phyloP scores from a whole-genome alignment of 179 eudicot species.

The Actinidia polygama region DNA sequence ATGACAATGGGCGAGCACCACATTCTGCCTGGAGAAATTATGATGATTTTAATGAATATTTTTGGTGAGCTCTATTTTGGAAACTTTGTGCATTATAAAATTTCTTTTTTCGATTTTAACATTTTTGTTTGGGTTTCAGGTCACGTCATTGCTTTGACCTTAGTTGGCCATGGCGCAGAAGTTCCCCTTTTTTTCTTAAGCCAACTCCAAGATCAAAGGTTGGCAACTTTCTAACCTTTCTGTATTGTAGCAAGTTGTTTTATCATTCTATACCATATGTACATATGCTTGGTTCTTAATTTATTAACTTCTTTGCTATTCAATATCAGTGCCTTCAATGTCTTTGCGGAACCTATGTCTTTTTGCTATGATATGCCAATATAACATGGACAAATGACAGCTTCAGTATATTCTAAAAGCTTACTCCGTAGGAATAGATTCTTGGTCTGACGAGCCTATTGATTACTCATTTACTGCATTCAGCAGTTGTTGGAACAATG shows the following conservation, averaged over 20 bases:
- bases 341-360: not conserved
- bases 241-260: not conserved
- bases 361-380: not conserved
- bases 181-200: conserved; percentile 71
- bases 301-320: not conserved
- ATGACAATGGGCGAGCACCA: conserved; percentile 90
- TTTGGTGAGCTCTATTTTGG: conserved; percentile 60
- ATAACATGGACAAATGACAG: not conserved
- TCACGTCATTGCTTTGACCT: conserved; percentile 90
- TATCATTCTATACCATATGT: not conserved
- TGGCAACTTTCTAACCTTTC: conserved; percentile 6
- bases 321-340: not conserved
- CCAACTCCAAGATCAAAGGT: conserved; percentile 87
- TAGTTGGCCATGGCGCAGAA: conserved; percentile 89
- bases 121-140: conserved; percentile 45
- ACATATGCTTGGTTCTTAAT: not conserved
- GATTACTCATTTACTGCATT: not conserved
- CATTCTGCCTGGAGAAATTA: conserved; percentile 99
- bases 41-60: conserved; percentile 97
- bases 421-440: not conserved
- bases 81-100: not conserved
- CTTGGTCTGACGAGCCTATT: not conserved
- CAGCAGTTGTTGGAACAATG: not conserved
- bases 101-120: not conserved
- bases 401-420: not conserved